Percentiles rank a stretch among this genome's conserved stretches.
phyloP scores from a whole-genome alignment of 257 asterid genomes.

The Agastache rugosa region DNA sequence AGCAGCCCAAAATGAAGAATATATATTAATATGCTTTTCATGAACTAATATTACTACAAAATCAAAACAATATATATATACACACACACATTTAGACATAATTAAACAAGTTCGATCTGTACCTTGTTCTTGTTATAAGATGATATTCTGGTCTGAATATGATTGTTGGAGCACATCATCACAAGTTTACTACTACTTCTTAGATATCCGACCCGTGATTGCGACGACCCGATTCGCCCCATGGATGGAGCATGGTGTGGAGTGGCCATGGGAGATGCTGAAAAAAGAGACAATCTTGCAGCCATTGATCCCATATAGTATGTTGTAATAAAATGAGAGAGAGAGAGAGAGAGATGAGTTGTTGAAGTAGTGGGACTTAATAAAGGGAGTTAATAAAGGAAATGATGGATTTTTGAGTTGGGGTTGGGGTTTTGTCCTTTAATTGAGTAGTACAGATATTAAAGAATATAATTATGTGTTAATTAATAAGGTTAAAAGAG shows the following conservation, averaged over 20 bases:
- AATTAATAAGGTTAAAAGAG: conserved; percentile 34
- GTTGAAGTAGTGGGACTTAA: conserved; percentile 14
- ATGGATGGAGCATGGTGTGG: conserved; percentile 30
- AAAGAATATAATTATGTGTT: conserved; percentile 16
- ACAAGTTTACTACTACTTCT: conserved; percentile 31
- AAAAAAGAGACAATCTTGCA: conserved; percentile 29
- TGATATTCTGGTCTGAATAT: conserved; percentile 51
- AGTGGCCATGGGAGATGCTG: conserved; percentile 37
- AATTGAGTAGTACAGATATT: not conserved
- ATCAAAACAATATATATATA: not conserved
- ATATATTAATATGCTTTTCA: not conserved
- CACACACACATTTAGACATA: not conserved
- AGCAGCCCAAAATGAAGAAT: not conserved
- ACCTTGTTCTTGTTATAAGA: conserved; percentile 51
- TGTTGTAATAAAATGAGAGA: conserved; percentile 11
- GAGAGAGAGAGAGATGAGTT: not conserved
- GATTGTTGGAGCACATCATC: conserved; percentile 47
- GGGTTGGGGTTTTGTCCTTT: conserved; percentile 15
- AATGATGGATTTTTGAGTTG: conserved; percentile 18
- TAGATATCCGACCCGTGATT: not conserved
- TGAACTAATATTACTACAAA: not conserved
- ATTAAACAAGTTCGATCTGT: not conserved
- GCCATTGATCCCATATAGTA: conserved; percentile 45
- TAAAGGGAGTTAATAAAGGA: conserved; percentile 14
- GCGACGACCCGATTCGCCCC: conserved; percentile 19